phyloP scores from a whole-genome alignment of 257 asterid genomes.

The Leptodermis oblonga region DNA sequence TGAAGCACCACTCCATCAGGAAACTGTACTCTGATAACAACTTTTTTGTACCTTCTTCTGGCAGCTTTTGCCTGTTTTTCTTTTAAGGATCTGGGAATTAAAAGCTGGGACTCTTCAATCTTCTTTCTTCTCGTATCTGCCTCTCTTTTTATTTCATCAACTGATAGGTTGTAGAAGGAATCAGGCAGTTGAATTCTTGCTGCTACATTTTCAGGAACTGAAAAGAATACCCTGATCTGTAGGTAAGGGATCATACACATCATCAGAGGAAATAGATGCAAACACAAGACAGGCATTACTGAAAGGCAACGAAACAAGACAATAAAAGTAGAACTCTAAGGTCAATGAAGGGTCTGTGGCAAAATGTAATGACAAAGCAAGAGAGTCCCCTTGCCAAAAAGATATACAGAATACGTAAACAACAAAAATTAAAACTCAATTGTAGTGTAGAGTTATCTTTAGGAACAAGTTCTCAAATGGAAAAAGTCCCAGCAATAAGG shows the following conservation, averaged over 20 bases:
- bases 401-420: not conserved
- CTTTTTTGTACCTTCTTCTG: constrained; percentile 57
- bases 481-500: not conserved
- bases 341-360: not conserved
- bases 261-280: not conserved
- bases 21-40: constrained; percentile 74
- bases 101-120: constrained; percentile 79
- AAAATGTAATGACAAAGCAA: not conserved
- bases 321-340: not conserved
- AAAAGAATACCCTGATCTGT: constrained; percentile 77
- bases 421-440: not conserved
- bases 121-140: constrained; percentile 69
- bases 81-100: constrained; percentile 81
- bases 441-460: not conserved
- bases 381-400: not conserved
- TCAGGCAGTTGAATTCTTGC: constrained; percentile 84
- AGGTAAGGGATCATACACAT: constrained; percentile 14
- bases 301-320: not conserved
- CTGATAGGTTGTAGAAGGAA: constrained; percentile 66
- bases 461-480: not conserved
- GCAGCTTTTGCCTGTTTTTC: constrained; percentile 90
- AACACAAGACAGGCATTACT: not conserved
- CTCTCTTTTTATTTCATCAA: constrained; percentile 76
- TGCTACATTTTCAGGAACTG: constrained; percentile 80
- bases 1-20: constrained; percentile 95